Evolutionary conservation across 2,329 filamentous ascomycete genomes (phyloP), one percentile per base, ranked within the genome.

Genomic region (Claviceps sp.): DNA sequence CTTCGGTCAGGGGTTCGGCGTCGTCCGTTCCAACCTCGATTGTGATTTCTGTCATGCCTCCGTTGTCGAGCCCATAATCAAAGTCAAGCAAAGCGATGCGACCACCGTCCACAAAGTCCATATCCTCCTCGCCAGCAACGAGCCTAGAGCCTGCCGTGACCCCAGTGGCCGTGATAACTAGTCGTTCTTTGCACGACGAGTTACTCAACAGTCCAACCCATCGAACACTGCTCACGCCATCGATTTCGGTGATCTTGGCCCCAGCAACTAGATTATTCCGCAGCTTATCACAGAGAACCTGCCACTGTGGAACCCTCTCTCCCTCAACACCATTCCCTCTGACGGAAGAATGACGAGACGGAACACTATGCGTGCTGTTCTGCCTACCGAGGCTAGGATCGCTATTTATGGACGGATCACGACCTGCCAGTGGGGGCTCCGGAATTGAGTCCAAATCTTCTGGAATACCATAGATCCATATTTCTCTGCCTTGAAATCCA

Each of bases 401-500:
- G 30, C 30, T 34, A 11, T 50, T 51, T 8, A 49, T 57, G 9
- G 62, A 56, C 8, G 55, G 56, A 42, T 61, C 59, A 14, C 59
- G 56, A 37, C 58, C 54, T 30, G 45, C 40, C 3, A 58, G 43
- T 2, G 61, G 52, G 52, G 50, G 70, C 66, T 78, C 75, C 2
- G 78, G 72, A 20, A 78, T 67, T 22, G 81, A 76, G 61, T 87
- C 84, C 20, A 89, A 69, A 58, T 86, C 81, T 60, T 85, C 81
- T 1, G 87, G 87, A 30, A 91, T 71, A 26, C 87, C 87, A 64
- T 91, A 91, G 2, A 91, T 66, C 85, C 86, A 91, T 5, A 93
- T 70, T 24, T 87, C 81, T 52, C 78, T 82, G 14, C 79, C 81
- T 53, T 84, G 74, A 57, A 90, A 90, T 1, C 85, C 86, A 11